Conservation (phyloP, 2,329 filamentous ascomycete species). For the Chalaropsis ovoidea region DNA sequence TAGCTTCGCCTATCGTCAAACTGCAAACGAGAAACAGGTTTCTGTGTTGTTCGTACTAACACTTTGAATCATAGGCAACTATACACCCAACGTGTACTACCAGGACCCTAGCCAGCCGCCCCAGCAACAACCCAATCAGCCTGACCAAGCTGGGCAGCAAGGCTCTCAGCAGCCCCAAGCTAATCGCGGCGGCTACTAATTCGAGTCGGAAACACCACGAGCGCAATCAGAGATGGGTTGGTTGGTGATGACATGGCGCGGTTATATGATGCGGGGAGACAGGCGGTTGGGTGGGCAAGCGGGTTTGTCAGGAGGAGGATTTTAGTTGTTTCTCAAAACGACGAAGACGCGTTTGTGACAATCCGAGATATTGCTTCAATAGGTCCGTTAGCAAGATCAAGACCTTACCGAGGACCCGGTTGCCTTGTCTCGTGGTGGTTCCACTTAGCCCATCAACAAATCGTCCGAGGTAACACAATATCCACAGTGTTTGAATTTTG, state of each 20-base stretch:
- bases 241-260: background rate
- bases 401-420: background rate
- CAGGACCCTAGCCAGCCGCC: conserved; percentile 38
- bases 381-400: background rate
- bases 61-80: conserved; percentile 10
- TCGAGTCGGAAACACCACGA: background rate
- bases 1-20: conserved; percentile 25
- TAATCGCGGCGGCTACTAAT: conserved; percentile 38
- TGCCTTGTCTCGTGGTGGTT: conserved; percentile 3
- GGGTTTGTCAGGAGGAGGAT: background rate
- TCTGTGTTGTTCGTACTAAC: conserved; percentile 1
- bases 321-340: background rate
- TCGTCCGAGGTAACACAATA: conserved; percentile 7
- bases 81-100: conserved; percentile 31
- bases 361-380: background rate
- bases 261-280: background rate
- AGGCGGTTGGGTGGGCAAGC: background rate
- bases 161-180: conserved; percentile 2
- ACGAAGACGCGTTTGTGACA: background rate
- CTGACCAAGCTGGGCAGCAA: conserved; percentile 23
- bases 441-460: background rate
- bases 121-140: conserved; percentile 33
- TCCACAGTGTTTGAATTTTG: background rate
- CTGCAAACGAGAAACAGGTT: background rate
- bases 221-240: background rate